A percentile compares a stretch with the other conserved stretches of the same genome.
These are phyloP conservation scores for Plasmodium sp. DNA, from an alignment of 169 alveolate genomes.

Conservation along the genomic window DNA sequence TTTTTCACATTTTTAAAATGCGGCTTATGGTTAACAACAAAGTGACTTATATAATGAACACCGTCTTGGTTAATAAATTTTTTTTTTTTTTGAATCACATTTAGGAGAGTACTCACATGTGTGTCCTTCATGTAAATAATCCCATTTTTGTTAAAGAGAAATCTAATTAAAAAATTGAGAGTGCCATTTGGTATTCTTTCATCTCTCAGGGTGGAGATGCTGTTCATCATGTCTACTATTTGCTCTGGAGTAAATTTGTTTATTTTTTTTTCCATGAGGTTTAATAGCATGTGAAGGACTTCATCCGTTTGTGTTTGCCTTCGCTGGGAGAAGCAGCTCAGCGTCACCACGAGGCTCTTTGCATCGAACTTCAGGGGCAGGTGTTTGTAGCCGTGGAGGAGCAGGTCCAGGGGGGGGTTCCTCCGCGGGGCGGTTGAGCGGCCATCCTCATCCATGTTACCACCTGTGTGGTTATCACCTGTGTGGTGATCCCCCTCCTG, in stretches of 20 bases:
- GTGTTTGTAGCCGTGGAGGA: conserved; percentile 11
- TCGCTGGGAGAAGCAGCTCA: conserved; percentile 29
- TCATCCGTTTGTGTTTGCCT: not conserved
- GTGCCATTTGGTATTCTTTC: conserved; percentile 7
- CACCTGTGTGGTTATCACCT: no score
- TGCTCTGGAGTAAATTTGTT: conserved; percentile 23
- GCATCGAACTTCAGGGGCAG: conserved; percentile 15
- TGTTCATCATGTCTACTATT: conserved; percentile 24
- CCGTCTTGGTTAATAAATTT: conserved; percentile 34
- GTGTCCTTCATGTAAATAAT: conserved; percentile 43
- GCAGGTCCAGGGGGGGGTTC: not conserved
- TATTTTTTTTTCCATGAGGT: conserved; percentile 37
- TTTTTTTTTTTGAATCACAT: conserved; percentile 25
- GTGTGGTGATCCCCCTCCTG: not conserved
- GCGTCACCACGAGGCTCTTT: conserved; percentile 23
- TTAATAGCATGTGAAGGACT: conserved; percentile 27
- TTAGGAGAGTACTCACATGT: conserved; percentile 22
- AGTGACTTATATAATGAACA: conserved; percentile 13
- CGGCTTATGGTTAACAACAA: conserved; percentile 50
- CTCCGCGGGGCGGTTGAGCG: not conserved
- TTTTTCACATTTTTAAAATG: conserved; percentile 49
- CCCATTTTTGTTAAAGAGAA: conserved; percentile 43
- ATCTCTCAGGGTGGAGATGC: conserved; percentile 27
- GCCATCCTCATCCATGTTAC: not conserved
- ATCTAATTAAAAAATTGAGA: conserved; percentile 39